phyloP scores from a whole-genome alignment of 2,329 filamentous ascomycete species.

The Paraconiothyrium brasiliense region DNA sequence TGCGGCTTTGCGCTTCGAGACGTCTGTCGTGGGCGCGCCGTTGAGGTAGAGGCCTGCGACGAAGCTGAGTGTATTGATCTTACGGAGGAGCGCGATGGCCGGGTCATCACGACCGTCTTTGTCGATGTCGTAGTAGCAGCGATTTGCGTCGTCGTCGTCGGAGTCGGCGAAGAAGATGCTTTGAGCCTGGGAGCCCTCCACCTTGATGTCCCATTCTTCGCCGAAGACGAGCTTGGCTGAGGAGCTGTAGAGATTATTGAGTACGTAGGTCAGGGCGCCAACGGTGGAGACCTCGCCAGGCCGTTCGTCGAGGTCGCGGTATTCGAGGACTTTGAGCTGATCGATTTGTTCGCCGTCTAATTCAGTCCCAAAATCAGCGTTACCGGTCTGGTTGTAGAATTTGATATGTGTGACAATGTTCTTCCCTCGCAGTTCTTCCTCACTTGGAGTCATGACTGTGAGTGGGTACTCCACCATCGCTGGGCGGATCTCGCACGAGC shows the following conservation, averaged over 20 bases:
- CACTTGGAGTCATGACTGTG: conserved; percentile 34
- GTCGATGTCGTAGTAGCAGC: conserved; percentile 32
- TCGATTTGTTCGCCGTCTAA: conserved; percentile 27
- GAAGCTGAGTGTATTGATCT: conserved; percentile 34
- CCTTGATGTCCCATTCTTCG: conserved; percentile 27
- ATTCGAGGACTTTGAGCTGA: conserved; percentile 23
- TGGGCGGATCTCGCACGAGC: conserved; percentile 29
- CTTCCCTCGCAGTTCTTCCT: conserved; percentile 29
- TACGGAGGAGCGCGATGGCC: conserved; percentile 32
- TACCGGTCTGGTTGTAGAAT: conserved; percentile 27
- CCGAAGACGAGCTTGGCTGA: conserved; percentile 27
- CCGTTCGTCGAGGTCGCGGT: conserved; percentile 26
- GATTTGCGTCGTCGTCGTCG: conserved; percentile 18
- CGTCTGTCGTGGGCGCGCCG: conserved; percentile 20
- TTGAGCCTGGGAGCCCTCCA: conserved; percentile 28
- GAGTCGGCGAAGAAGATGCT: conserved; percentile 29
- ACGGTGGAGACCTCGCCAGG: conserved; percentile 27
- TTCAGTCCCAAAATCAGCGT: conserved; percentile 16
- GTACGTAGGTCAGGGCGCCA: conserved; percentile 30
- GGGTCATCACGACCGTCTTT: conserved; percentile 30
- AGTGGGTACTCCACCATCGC: conserved; percentile 34
- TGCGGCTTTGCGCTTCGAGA: conserved; percentile 3
- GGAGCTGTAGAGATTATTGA: conserved; percentile 33
- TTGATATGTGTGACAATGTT: conserved; percentile 37
- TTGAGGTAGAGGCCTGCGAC: conserved; percentile 29